Evolutionary conservation across 495 filamentous ascomycete species (phyloP), one percentile per base, ranked within the genome.

Genomic region (Stereocaulon alpinum): DNA sequence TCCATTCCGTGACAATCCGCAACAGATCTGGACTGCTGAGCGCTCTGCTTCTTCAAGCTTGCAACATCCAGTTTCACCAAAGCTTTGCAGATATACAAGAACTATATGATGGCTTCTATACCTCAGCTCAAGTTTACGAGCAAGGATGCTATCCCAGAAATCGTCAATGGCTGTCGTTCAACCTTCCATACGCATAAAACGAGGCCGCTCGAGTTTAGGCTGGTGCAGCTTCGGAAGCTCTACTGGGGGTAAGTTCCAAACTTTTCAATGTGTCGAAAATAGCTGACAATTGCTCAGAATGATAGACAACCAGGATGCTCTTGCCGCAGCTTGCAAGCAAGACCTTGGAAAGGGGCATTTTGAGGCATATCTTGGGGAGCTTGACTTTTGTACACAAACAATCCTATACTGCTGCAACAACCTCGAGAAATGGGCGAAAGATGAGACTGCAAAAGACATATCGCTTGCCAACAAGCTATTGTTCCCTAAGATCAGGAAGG

Each of bases 211-310:
- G 80, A 86, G 64, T 98, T 87, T 77, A 81, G 93, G 55, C 77
- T 90, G 53, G 73, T 80, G 18, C 92, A 96, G 77, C 83, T 96
- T 41, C 85, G 90, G 52, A 91, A 89, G 76, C 85, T 96, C 45
- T 96, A 94, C 75, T 96, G 91, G 91, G 91, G 81, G 81, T 84
- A 68, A 75, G 73, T 65, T 3, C 18, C 11, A 22, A 47, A 15
- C 14, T 32, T 15, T 29, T 1, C 7, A 9, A 9, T 24, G 2
- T 27, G 37, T 24, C 27, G 44, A 24, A 24, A 24, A 24, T 24
- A 62, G 24, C 42, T 60, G n/a, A 55, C 45, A 4, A 40, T 34
- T 48, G 30, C 24, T 29, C 55, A 84, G 83, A 3, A 66, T 96
- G 49, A 82, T 82, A 50, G 93, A 96, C 75, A 85, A 87, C 69